Conservation (phyloP, 208 protist genomes). For the Trichomonas gallinae region DNA sequence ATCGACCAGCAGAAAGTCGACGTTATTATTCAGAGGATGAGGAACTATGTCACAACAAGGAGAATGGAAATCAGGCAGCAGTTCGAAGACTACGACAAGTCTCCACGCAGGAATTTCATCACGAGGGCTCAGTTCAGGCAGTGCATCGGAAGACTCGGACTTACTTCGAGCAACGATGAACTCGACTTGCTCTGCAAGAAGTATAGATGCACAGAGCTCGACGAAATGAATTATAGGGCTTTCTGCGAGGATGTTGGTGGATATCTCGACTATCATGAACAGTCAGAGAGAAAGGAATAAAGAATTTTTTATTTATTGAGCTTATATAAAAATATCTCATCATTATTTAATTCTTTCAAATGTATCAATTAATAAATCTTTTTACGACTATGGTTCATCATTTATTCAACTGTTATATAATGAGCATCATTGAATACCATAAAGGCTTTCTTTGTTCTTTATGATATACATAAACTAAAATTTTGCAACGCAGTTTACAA, state of each 20-base stretch:
- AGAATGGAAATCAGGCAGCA: conserved; percentile 10
- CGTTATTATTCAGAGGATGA: background rate
- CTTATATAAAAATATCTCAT: no score
- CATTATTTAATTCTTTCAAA: no score
- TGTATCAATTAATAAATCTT: no score
- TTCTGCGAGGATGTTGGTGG: background rate
- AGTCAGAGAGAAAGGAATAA: background rate
- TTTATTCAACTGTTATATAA: no score
- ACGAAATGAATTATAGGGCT: background rate
- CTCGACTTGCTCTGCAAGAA: background rate
- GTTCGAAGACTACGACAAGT: background rate
- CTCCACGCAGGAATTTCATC: background rate
- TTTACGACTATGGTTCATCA: no score
- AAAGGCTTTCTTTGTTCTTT: no score
- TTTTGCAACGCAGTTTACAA: no score
- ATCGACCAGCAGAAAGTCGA: background rate
- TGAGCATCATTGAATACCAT: no score
- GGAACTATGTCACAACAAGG: background rate
- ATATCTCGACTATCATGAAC: background rate
- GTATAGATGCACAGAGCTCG: conserved; percentile 14
- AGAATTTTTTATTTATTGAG: no score
- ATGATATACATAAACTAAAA: no score
- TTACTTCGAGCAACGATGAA: background rate
- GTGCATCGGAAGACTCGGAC: background rate
- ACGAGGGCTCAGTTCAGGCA: background rate